phyloP scores from a whole-genome alignment of 2,329 filamentous ascomycete species.

The Drechslerella coelobrocha region DNA sequence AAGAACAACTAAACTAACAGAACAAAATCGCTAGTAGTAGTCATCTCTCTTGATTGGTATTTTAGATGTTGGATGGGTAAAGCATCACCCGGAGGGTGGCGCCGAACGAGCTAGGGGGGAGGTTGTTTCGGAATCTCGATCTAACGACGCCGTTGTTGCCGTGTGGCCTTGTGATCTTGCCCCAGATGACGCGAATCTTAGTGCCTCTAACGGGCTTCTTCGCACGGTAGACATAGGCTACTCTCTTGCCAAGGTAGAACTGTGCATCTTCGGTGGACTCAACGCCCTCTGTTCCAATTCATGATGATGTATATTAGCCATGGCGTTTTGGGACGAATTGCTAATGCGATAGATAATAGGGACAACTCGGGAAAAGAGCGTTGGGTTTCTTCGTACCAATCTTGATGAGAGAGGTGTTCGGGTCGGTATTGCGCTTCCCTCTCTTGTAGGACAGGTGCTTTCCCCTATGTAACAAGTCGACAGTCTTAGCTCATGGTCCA shows the following conservation, averaged over 20 bases:
- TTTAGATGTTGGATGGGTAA: slow-evolving; percentile 98
- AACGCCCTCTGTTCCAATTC: slow-evolving; percentile 73
- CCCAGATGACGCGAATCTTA: slow-evolving; percentile 98
- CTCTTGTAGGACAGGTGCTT: slow-evolving; percentile 98
- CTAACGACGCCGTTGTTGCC: slow-evolving; percentile 98
- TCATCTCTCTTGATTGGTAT: slow-evolving; percentile 53
- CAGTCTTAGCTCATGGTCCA: slow-evolving; percentile 49
- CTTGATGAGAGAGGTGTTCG: slow-evolving; percentile 93
- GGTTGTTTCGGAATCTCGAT: slow-evolving; percentile 95
- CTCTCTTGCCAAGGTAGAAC: slow-evolving; percentile 99
- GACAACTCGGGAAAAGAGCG: slow-evolving; percentile 9
- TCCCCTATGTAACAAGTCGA: slow-evolving; percentile 68
- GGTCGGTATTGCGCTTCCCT: slow-evolving; percentile 88
- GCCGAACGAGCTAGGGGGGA: slow-evolving; percentile 95
- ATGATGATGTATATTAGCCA: slow-evolving; percentile 17
- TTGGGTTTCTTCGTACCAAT: slow-evolving; percentile 62
- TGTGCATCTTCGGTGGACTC: slow-evolving; percentile 86
- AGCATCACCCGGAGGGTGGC: slow-evolving; percentile 96
- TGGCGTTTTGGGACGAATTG: slow-evolving; percentile 8
- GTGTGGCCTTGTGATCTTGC: slow-evolving; percentile 95
- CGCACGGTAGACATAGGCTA: slow-evolving; percentile 97
- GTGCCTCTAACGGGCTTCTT: slow-evolving; percentile 93
- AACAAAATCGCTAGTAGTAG: slow-evolving; percentile 47
- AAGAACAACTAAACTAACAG: slow-evolving; percentile 46
- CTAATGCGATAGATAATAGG: no score